A percentile compares a stretch with the other conserved stretches of the same genome.
phyloP scores from a whole-genome alignment of 2,329 filamentous ascomycete species.

The Diaporthe aspalathi region DNA sequence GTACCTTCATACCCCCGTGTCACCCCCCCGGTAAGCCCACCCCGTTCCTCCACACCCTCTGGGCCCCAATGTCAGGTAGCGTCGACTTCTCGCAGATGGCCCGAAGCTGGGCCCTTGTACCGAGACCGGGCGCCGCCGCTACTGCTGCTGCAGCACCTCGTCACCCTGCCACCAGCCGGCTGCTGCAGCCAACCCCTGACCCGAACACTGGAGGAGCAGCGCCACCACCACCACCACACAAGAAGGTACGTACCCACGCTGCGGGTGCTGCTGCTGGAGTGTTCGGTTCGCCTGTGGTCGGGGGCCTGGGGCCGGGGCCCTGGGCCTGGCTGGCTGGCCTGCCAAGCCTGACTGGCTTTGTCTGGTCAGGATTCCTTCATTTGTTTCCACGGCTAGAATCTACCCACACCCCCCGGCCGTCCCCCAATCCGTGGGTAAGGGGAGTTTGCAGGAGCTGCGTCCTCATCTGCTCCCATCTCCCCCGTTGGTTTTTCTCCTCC shows the following conservation, averaged over 20 bases:
- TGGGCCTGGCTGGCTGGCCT: neutral
- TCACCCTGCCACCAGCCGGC: conserved; percentile 28
- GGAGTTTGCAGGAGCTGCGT: conserved; percentile 39
- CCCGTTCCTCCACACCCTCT: conserved; percentile 13
- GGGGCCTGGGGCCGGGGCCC: neutral
- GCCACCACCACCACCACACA: too few relatives aligned
- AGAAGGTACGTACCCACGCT: conserved; percentile 17
- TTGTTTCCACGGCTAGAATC: conserved; percentile 38
- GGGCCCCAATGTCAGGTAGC: conserved; percentile 20
- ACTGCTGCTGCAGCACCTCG: conserved; percentile 19
- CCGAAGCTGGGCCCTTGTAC: conserved; percentile 28
- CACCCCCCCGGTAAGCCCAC: neutral
- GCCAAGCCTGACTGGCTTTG: conserved; percentile 7
- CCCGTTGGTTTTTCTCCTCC: conserved; percentile 41
- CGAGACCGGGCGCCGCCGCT: conserved; percentile 3
- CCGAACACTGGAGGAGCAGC: conserved; percentile 12
- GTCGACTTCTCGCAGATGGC: conserved; percentile 30
- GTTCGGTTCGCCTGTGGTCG: conserved; percentile 31
- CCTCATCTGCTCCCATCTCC: conserved; percentile 39
- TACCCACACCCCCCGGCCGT: conserved; percentile 33
- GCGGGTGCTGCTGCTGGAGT: conserved; percentile 16
- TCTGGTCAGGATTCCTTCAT: conserved; percentile 38
- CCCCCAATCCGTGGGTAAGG: conserved; percentile 39
- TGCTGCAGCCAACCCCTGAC: conserved; percentile 31
- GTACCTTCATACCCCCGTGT: neutral